A percentile compares a stretch with the other conserved stretches of the same genome.
phyloP scores from a whole-genome alignment of 2,329 filamentous ascomycete species.

The Penicillium sp. region DNA sequence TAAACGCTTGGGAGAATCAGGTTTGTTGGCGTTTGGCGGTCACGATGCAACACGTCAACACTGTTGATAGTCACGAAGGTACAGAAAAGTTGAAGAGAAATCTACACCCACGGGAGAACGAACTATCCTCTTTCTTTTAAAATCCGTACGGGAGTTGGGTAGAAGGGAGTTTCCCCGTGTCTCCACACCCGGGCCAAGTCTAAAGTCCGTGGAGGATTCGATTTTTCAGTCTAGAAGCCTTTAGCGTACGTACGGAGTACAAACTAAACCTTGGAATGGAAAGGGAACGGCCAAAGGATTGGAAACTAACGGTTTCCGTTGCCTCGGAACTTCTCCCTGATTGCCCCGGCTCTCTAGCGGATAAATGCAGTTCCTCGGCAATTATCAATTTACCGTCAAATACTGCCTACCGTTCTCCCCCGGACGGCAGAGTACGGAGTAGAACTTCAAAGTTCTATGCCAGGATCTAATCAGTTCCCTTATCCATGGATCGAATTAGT shows the following conservation, averaged over 20 bases:
- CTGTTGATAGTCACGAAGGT: not conserved
- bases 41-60: constrained; percentile 14
- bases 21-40: constrained; percentile 7
- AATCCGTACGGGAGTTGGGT: not conserved
- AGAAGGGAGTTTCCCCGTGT: constrained; percentile 1
- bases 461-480: not conserved
- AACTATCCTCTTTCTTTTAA: not conserved
- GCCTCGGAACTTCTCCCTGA: not conserved
- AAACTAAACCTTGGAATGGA: not conserved
- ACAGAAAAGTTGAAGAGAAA: not conserved
- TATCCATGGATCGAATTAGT: no score
- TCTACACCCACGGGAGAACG: not conserved
- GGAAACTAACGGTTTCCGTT: not conserved
- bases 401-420: not conserved
- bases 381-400: not conserved
- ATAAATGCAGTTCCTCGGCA: constrained; percentile 7
- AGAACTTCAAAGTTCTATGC: not conserved
- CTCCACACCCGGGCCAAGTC: constrained; percentile 5
- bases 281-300: not conserved
- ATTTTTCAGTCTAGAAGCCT: constrained; percentile 1
- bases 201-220: constrained; percentile 3
- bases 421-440: not conserved
- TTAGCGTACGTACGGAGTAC: not conserved
- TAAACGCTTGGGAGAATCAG: not conserved
- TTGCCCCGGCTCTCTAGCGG: not conserved